These are phyloP conservation scores for Fusarium graminum DNA, from an alignment of 2,329 filamentous ascomycete species.

Conservation along the genomic window DNA sequence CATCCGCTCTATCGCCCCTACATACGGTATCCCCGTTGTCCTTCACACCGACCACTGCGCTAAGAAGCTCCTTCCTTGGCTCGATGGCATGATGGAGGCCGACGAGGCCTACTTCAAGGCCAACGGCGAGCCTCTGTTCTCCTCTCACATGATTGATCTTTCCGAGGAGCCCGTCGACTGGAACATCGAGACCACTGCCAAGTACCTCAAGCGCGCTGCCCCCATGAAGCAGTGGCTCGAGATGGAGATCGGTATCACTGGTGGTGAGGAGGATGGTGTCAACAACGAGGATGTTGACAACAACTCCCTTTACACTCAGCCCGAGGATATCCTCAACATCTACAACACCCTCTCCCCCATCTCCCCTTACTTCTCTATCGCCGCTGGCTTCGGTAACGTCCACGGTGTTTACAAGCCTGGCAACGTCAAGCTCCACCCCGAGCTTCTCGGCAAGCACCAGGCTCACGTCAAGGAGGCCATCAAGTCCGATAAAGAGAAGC, in stretches of 20 bases:
- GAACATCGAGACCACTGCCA: conserved; percentile 92
- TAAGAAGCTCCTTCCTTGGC: conserved; percentile 99
- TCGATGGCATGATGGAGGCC: conserved; percentile 94
- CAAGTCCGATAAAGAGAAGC: conserved; percentile 80
- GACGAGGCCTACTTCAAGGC: conserved; percentile 97
- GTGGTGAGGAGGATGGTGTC: conserved; percentile 97
- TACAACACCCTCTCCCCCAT: conserved; percentile 87
- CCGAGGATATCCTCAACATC: conserved; percentile 94
- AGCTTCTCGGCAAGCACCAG: conserved; percentile 98
- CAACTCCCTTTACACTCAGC: conserved; percentile 96
- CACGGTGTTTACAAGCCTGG: conserved; percentile 99
- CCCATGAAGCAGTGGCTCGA: conserved; percentile 99
- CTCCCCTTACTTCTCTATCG: conserved; percentile 97
- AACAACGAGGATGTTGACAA: conserved; percentile 99
- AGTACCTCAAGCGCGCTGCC: conserved; percentile 92
- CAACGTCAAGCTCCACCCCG: conserved; percentile 96
- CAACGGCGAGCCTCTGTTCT: conserved; percentile 93
- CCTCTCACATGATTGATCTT: conserved; percentile 98
- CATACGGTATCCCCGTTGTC: conserved; percentile 90
- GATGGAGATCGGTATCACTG: conserved; percentile 91
- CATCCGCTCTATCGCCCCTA: conserved; percentile 87
- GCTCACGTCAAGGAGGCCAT: conserved; percentile 87
- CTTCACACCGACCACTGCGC: conserved; percentile 99
- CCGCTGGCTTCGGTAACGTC: conserved; percentile 98
- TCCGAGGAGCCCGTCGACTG: conserved; percentile 90